Conservation (phyloP, 345 rosid species). For the Gossypium australe region DNA sequence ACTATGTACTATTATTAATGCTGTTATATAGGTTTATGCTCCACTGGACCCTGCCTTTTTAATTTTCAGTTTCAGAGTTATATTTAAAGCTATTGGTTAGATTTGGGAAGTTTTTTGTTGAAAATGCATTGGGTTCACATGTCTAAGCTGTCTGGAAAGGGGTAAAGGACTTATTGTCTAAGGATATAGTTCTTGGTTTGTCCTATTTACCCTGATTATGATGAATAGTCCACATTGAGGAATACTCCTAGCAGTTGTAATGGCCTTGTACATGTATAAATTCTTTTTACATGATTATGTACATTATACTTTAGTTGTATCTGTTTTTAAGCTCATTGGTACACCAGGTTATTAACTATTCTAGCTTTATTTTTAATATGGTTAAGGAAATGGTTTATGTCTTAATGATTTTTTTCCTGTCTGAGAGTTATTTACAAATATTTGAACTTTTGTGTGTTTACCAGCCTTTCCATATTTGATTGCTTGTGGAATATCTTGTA, state of each 20-base stretch:
- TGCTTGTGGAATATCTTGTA: not conserved
- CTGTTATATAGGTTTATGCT: not conserved
- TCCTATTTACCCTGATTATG: not conserved
- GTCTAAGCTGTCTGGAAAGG: not conserved
- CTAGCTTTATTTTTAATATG: not conserved
- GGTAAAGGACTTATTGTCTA: not conserved
- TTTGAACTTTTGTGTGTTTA: not conserved
- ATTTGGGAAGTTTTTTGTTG: not conserved
- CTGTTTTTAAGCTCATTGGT: not conserved
- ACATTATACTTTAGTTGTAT: not conserved
- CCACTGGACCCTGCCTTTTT: not conserved
- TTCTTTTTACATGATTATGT: constrained; percentile 1
- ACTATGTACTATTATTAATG: not conserved
- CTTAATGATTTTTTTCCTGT: not conserved
- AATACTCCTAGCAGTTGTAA: not conserved
- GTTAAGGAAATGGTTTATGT: not conserved
- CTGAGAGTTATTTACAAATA: not conserved
- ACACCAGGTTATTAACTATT: not conserved
- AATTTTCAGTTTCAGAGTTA: not conserved
- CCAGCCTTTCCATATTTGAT: not conserved
- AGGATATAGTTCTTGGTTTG: not conserved
- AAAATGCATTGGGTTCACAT: not conserved
- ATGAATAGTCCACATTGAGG: not conserved
- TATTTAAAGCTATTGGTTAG: not conserved
- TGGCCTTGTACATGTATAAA: not conserved